phyloP scores from a whole-genome alignment of 164 flowering plant genomes.

The Echeveria elegans region DNA sequence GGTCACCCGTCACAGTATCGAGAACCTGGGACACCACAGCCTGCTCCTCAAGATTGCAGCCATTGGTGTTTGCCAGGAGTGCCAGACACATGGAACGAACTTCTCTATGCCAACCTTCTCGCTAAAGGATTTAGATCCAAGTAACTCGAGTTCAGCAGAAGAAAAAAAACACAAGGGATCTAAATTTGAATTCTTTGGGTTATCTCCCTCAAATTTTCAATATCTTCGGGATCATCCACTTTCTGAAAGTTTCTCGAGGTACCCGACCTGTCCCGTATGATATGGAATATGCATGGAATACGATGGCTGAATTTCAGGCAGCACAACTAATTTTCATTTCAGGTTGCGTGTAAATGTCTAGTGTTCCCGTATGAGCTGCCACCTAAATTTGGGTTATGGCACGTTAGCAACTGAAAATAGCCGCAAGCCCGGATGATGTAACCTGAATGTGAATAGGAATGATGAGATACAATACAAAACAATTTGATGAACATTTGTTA shows the following conservation, averaged over 20 bases:
- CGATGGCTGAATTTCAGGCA: not conserved
- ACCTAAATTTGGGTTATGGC: no score
- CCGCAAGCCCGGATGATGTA: no score
- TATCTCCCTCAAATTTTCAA: not conserved
- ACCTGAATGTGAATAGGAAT: no score
- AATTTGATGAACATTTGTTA: no score
- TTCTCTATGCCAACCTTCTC: conserved; percentile 47
- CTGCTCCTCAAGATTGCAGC: conserved; percentile 61
- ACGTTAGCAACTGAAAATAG: no score
- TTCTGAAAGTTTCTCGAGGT: not conserved
- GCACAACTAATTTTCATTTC: not conserved
- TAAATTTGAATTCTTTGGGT: not conserved
- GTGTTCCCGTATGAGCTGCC: not conserved
- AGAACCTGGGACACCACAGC: conserved; percentile 45
- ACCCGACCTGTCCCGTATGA: no score
- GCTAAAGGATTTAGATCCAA: conserved; percentile 23
- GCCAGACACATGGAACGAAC: conserved; percentile 72
- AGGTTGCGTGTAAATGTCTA: not conserved
- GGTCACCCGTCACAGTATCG: conserved; percentile 58
- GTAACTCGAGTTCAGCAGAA: not conserved
- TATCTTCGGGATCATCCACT: not conserved
- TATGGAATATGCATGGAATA: no score
- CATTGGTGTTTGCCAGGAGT: conserved; percentile 90
- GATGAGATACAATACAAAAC: no score
- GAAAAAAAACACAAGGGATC: not conserved